Conservation (phyloP, 805 yeast genomes). For the Kuraishia borneana region DNA sequence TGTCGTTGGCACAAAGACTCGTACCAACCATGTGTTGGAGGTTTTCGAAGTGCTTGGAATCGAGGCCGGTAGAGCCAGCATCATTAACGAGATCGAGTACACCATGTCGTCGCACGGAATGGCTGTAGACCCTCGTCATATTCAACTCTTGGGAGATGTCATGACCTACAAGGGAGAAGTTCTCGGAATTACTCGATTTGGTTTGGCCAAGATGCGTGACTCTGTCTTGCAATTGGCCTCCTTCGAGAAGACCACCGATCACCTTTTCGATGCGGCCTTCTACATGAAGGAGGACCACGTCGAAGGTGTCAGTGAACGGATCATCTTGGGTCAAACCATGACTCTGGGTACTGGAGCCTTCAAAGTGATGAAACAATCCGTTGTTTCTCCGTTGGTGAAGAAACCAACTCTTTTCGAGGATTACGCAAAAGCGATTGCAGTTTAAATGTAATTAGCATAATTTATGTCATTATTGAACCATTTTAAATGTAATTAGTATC, state of each 20-base stretch:
- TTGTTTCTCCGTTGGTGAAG: conserved; percentile 26
- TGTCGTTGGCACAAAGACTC: conserved; percentile 76
- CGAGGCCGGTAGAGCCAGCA: conserved; percentile 93
- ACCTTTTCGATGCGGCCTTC: conserved; percentile 95
- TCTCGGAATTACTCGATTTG: conserved; percentile 95
- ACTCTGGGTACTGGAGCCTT: conserved; percentile 95
- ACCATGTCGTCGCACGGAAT: conserved; percentile 99
- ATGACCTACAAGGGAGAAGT: conserved; percentile 99
- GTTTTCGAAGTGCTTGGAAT: conserved; percentile 86
- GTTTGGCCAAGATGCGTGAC: conserved; percentile 97
- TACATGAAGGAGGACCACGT: conserved; percentile 92
- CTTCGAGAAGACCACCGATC: conserved; percentile 97
- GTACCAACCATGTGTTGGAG: conserved; percentile 88
- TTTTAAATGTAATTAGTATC: neutral
- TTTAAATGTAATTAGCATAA: neutral
- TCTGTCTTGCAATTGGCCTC: conserved; percentile 94
- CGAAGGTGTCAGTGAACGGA: conserved; percentile 97
- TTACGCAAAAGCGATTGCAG: neutral
- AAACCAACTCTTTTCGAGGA: conserved; percentile 38
- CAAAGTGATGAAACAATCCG: conserved; percentile 59
- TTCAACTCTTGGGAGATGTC: conserved; percentile 93
- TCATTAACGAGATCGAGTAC: conserved; percentile 88
- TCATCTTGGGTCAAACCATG: conserved; percentile 96
- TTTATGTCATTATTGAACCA: too few relatives aligned
- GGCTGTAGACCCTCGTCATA: conserved; percentile 99